Evolutionary conservation across 2,329 filamentous ascomycete species (phyloP), one percentile per base, ranked within the genome.

Genomic region (Ceratocystis destructans): DNA sequence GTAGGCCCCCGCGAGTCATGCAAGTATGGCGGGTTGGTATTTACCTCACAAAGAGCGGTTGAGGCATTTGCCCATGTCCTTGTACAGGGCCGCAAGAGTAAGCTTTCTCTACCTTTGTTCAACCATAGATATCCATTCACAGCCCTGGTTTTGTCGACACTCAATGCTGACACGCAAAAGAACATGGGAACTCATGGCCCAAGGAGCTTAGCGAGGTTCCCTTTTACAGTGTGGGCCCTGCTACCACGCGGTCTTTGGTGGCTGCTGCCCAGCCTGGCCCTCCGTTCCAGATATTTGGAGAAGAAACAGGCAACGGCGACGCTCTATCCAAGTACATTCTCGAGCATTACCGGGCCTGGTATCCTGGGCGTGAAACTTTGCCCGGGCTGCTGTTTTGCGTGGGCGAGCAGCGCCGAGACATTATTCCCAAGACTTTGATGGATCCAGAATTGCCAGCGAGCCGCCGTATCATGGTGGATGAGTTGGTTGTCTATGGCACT

Each of bases 401-500:
- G 0, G 94, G 94, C 22, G 93, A 96, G 73, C 89, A 92, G 73
- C 83, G 91, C 65, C 80, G 94, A 57, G 94, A 97, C 73, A 85
- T 96, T 70, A 96, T 99, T 69, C 92, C 94, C 1, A 89, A 83
- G 71, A 90, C 84, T 1, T 77, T 97, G 46, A 88, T 86, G 79
- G 81, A 83, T 48, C 72, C 77, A 0, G 71, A 73, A 0, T 75
- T 91, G 7, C 74, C 80, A 0, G 69, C 73, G 0, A 72, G 77
- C 15, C 74, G 75, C 64, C 78, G 82, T 62, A 87, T 94, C 25
- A 75, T 75, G 6, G 87, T 97, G 0, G 82, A 88, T 46, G 92
- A 97, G 75, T 73, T 90, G 6, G 85, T 93, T 1, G 86, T 96
- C 12, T 99, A 99, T 73, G 87, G 89, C 68, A 96, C 93, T 0